Evolutionary conservation across 805 yeast species (phyloP).

Genomic region (Metschnikowia aberdeeniae): DNA sequence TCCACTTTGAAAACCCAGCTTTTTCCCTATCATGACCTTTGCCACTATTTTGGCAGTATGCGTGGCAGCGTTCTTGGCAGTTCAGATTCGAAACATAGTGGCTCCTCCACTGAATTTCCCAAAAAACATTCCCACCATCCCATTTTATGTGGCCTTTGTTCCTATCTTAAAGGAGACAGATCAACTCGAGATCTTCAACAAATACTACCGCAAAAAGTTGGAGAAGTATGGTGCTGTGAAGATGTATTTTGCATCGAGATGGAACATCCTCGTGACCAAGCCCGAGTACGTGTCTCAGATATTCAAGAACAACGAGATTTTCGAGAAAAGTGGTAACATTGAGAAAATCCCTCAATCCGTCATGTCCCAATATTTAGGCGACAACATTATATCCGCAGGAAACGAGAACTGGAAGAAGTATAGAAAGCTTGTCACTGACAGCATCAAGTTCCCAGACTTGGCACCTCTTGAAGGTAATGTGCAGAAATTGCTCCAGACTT

Average conservation of each 20-base stretch:
- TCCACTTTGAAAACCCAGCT: too few species aligned
- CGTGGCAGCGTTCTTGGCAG: not conserved
- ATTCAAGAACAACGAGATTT: slow-evolving; percentile 46
- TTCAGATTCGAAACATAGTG: slow-evolving; percentile 16
- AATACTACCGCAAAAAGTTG: slow-evolving; percentile 40
- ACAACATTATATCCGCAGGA: slow-evolving; percentile 57
- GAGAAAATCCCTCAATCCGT: slow-evolving; percentile 54
- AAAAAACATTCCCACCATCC: slow-evolving; percentile 53
- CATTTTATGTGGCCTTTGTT: slow-evolving; percentile 53
- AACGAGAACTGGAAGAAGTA: slow-evolving; percentile 49
- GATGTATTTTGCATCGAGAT: slow-evolving; percentile 55
- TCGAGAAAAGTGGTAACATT: slow-evolving; percentile 59
- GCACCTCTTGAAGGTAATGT: slow-evolving; percentile 39
- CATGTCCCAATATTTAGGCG: slow-evolving; percentile 54
- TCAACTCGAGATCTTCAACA: slow-evolving; percentile 44
- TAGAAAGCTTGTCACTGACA: slow-evolving; percentile 41
- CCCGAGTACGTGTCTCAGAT: slow-evolving; percentile 46
- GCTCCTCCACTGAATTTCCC: slow-evolving; percentile 53
- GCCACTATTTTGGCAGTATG: not conserved
- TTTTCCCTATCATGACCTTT: not conserved
- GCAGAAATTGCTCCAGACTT: slow-evolving; percentile 21
- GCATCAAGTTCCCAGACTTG: slow-evolving; percentile 47
- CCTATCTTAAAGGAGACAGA: slow-evolving; percentile 43
- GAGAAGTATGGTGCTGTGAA: slow-evolving; percentile 56
- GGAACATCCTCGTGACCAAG: slow-evolving; percentile 52